These are phyloP conservation scores for Amphibolis antarctica DNA, from an alignment of 106 monocot species.

Conservation along the genomic window DNA sequence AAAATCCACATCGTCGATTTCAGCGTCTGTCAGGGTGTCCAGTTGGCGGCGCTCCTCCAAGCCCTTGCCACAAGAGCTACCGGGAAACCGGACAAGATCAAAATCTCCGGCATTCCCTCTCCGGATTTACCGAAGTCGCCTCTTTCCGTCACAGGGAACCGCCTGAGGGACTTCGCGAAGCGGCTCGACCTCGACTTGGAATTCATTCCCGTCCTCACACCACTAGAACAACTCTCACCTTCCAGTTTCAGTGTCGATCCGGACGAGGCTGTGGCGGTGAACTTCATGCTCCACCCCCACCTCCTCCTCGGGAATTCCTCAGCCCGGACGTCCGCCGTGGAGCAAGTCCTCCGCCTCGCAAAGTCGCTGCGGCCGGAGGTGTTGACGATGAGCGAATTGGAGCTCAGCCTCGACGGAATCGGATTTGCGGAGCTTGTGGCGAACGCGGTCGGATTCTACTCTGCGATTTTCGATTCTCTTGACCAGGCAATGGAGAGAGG, in stretches of 20 bases:
- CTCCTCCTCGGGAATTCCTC: slow-evolving; percentile 43
- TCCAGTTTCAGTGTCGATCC: slow-evolving; percentile 42
- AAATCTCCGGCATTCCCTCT: slow-evolving; percentile 77
- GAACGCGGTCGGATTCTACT: slow-evolving; percentile 56
- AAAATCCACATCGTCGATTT: slow-evolving; percentile 89
- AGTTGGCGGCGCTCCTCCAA: slow-evolving; percentile 93
- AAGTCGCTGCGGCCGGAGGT: slow-evolving; percentile 56
- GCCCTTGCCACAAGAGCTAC: slow-evolving; percentile 63
- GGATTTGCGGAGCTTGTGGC: slow-evolving; percentile 28
- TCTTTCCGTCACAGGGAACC: slow-evolving; percentile 49
- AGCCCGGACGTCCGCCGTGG: slow-evolving; percentile 26
- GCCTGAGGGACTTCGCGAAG: slow-evolving; percentile 60
- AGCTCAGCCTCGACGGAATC: slow-evolving; percentile 30
- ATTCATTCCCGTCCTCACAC: slow-evolving; percentile 62
- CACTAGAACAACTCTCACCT: slow-evolving; percentile 36
- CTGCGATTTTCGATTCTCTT: slow-evolving; percentile 62
- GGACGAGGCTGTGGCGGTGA: slow-evolving; percentile 68
- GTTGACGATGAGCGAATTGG: slow-evolving; percentile 85
- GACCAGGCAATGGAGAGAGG: slow-evolving; percentile 53
- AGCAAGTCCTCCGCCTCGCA: slow-evolving; percentile 32
- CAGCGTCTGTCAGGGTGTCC: slow-evolving; percentile 76
- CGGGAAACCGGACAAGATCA: slow-evolving; percentile 61
- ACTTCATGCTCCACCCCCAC: slow-evolving; percentile 90
- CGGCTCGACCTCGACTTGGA: slow-evolving; percentile 75
- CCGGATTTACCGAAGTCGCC: slow-evolving; percentile 11